Evolutionary conservation across 2,329 filamentous ascomycete species (phyloP).

Genomic region (Cordyceps cateniannulata): DNA sequence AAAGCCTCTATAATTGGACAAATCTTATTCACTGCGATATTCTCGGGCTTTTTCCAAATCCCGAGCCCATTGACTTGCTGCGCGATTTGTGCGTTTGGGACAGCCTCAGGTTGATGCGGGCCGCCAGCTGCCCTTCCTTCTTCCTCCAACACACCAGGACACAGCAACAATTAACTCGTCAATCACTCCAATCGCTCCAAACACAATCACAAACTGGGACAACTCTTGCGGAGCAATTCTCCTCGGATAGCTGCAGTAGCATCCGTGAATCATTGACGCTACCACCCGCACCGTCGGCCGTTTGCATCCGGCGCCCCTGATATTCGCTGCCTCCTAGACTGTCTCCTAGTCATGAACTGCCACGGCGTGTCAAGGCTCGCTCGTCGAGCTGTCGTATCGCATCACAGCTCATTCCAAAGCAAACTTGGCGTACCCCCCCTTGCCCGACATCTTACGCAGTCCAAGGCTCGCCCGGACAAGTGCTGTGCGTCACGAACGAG

Average conservation of each 20-base stretch:
- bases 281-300: background rate
- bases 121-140: background rate
- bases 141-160: background rate
- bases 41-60: background rate
- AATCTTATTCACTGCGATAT: background rate
- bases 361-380: background rate
- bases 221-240: background rate
- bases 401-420: background rate
- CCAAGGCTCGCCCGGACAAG: background rate
- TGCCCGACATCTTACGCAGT: background rate
- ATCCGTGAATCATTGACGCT: background rate
- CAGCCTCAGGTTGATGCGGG: background rate
- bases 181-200: background rate
- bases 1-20: background rate
- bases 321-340: background rate
- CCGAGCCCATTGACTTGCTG: background rate
- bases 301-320: background rate
- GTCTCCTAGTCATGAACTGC: background rate
- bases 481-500: constrained; percentile 3
- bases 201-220: background rate
- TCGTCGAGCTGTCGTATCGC: background rate
- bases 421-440: background rate
- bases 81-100: background rate
- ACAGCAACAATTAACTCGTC: background rate
- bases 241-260: background rate